A percentile compares a stretch with the other conserved stretches of the same genome.
phyloP scores from a whole-genome alignment of 1,139 yeast species.

The Yamadazyma taylorii region DNA sequence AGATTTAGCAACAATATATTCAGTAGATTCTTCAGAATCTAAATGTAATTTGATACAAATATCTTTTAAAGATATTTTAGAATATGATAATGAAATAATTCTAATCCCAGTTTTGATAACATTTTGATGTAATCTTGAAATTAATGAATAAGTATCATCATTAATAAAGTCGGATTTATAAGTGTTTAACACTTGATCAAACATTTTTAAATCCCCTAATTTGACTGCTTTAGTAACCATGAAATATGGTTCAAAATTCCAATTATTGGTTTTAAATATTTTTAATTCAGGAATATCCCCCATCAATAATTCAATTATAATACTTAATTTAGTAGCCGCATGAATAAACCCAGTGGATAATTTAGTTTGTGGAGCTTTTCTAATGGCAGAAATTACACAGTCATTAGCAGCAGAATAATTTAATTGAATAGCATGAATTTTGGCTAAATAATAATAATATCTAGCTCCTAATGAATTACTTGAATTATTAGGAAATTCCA shows the following conservation, averaged over 20 bases:
- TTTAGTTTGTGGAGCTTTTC: constrained; percentile 95
- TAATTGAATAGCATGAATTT: constrained; percentile 87
- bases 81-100: constrained; percentile 87
- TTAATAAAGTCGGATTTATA: constrained; percentile 62
- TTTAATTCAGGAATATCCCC: constrained; percentile 97
- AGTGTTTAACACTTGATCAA: constrained; percentile 69
- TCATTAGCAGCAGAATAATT: constrained; percentile 92
- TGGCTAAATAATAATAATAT: constrained; percentile 85
- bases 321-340: constrained; percentile 84
- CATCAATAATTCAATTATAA: constrained; percentile 87
- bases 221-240: constrained; percentile 91
- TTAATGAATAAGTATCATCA: constrained; percentile 84
- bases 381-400: constrained; percentile 85
- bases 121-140: constrained; percentile 88
- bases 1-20: constrained; percentile 94
- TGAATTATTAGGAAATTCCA: constrained; percentile 82
- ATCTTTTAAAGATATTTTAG: constrained; percentile 87
- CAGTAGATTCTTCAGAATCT: constrained; percentile 94
- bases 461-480: constrained; percentile 91
- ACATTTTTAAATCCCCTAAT: constrained; percentile 82
- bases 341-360: constrained; percentile 86
- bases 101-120: constrained; percentile 98
- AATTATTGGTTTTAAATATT: constrained; percentile 67
- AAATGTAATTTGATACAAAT: constrained; percentile 85
- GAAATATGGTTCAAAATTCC: constrained; percentile 70